phyloP scores from a whole-genome alignment of 202 grass and related monocot genomes.

The Eragrostis tef region DNA sequence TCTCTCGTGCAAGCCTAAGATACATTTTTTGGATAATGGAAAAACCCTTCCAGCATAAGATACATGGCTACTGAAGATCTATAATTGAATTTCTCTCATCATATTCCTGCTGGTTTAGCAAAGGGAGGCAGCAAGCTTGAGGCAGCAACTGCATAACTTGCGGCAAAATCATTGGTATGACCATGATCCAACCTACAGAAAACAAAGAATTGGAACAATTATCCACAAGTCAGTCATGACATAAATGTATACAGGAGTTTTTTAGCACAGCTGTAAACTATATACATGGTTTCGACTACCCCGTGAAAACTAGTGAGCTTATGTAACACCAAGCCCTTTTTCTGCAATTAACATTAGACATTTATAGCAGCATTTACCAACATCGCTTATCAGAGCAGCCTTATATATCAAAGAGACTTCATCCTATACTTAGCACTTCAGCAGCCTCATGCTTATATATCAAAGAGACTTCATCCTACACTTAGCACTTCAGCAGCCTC shows the following conservation, averaged over 20 bases:
- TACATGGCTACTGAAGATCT: conserved; percentile 26
- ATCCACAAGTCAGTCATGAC: background rate
- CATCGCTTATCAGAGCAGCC: background rate
- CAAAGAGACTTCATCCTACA: background rate
- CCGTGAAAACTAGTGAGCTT: conserved; percentile 40
- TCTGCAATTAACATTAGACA: background rate
- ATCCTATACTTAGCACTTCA: background rate
- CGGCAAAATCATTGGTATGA: conserved; percentile 57
- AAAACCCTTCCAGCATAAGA: background rate
- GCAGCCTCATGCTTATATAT: background rate
- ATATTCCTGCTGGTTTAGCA: conserved; percentile 41
- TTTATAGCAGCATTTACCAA: conserved; percentile 10
- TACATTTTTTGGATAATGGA: conserved; percentile 1
- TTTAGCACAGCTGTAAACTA: conserved; percentile 38
- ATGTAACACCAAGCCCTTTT: conserved; percentile 3
- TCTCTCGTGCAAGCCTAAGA: background rate
- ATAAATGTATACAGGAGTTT: conserved; percentile 40
- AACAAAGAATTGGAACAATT: background rate
- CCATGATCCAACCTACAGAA: conserved; percentile 50
- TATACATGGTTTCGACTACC: conserved; percentile 51
- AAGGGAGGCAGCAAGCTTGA: conserved; percentile 61
- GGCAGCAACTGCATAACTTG: conserved; percentile 80
- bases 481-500: background rate
- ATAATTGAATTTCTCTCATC: background rate
- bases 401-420: background rate